Evolutionary conservation across 225 moss, liverwort and hornwort genomes (phyloP).

Genomic region (Neckera pumila): DNA sequence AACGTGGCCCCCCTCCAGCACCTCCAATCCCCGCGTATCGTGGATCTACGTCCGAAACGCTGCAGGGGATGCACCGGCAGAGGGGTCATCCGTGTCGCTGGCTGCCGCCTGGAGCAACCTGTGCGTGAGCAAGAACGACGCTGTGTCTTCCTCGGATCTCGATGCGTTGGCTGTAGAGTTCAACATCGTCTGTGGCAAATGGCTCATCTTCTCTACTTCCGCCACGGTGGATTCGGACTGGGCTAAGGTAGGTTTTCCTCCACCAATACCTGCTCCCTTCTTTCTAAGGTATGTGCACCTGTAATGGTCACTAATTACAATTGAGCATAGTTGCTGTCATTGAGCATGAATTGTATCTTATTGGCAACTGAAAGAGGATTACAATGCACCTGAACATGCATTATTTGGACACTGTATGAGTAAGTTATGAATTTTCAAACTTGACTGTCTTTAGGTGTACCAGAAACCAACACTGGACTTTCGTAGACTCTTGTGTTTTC

Average conservation of each 20-base stretch:
- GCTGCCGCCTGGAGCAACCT: background rate
- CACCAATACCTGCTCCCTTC: background rate
- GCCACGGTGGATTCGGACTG: slow-evolving; percentile 8
- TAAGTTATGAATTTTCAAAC: background rate
- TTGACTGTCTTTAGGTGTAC: background rate
- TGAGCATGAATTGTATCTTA: too few relatives aligned
- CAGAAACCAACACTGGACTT: background rate
- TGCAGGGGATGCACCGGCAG: background rate
- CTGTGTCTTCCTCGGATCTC: background rate
- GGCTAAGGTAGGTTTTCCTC: background rate
- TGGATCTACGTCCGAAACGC: background rate
- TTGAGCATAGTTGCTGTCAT: background rate
- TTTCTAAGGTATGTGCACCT: background rate
- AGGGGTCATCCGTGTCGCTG: background rate
- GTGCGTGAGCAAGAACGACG: slow-evolving; percentile 1
- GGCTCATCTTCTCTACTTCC: slow-evolving; percentile 13
- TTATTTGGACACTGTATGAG: background rate
- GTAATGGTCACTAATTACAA: background rate
- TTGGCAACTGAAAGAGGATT: background rate
- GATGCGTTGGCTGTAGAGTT: slow-evolving; percentile 2
- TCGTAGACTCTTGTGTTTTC: background rate
- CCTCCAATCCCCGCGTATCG: background rate
- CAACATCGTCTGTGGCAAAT: slow-evolving; percentile 9
- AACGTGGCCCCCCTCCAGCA: slow-evolving; percentile 2
- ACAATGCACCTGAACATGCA: background rate